Conservation (phyloP, 2,329 filamentous ascomycete species). For the Tolypocladium ovalisporum region DNA sequence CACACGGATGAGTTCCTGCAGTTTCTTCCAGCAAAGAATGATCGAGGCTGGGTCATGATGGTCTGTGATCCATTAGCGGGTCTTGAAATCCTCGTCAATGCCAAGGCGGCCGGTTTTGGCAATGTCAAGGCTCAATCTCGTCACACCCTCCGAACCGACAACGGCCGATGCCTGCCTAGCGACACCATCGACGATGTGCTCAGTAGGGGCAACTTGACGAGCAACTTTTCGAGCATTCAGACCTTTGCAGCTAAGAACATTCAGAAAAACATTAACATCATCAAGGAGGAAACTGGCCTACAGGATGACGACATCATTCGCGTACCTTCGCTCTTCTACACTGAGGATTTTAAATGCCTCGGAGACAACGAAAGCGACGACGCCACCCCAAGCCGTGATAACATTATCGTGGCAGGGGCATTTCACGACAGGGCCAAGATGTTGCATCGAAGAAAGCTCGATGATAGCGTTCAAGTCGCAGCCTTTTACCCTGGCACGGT, state of each 20-base stretch:
- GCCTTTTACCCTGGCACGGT: constrained; percentile 10
- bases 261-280: constrained; percentile 8
- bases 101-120: constrained; percentile 13
- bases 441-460: not conserved
- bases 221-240: not conserved
- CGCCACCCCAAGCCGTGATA: too few species aligned
- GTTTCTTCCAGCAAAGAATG: constrained; percentile 13
- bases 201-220: not conserved
- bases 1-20: constrained; percentile 18
- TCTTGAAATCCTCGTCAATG: constrained; percentile 12
- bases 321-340: constrained; percentile 11
- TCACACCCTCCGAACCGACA: not conserved
- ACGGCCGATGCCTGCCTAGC: not conserved
- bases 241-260: constrained; percentile 6
- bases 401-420: too few species aligned
- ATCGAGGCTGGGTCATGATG: constrained; percentile 14
- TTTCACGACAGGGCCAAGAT: not conserved
- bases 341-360: not conserved
- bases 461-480: not conserved
- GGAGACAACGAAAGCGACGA: not conserved
- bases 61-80: constrained; percentile 12
- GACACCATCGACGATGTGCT: constrained; percentile 3
- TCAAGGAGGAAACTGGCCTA: constrained; percentile 12
- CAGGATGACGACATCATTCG: constrained; percentile 10
- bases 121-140: not conserved